Evolutionary conservation across 2,329 filamentous ascomycete species (phyloP), one percentile per base, ranked within the genome.

Genomic region (Leptodontidium sp.): DNA sequence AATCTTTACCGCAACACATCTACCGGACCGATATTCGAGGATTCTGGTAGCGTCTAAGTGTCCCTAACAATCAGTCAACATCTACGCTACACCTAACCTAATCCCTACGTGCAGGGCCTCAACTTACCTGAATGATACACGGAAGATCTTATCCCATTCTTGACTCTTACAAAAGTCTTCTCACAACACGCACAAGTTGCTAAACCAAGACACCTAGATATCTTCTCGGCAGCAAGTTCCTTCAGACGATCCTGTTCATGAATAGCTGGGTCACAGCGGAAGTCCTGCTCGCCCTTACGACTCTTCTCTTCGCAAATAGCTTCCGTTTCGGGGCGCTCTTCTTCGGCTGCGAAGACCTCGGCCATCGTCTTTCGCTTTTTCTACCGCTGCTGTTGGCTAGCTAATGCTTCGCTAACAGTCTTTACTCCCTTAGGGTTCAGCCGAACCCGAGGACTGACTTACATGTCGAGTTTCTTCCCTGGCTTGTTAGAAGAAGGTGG

Each of bases 71-170:
- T 24, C 9, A 15, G 17, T 43, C 9, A 17, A 17, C 14, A 32
- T 17, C 15, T 9, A 50, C 11, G 29, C 4, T 17, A 32, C 3
- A 47, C 15, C 38, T 11, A 40, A 40, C 2, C 8, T n/a, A 24
- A 21, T 29, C 35, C 21, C 12, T 12, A 32, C 40, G 2, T 21
- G 2, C 24, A 49, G 7, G n/a, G 17, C 21, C 5, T 24, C 3
- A 38, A 43, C 29, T 50, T 15, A 53, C 61, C 47, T 38, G 35
- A 49, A 26, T 64, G 49, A n/a, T 52, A 43, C 9, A 24, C 49
- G 43, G 29, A 53, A 21, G 49, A 35, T 3, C 7, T 15, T 2
- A 4, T 15, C 17, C 58, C n/a, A 43, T 53, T 64, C 49, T 55
- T 32, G 9, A 15, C 32, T 21, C 14, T 40, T 26, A 52, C 49